Evolutionary conservation across 805 yeast genomes (phyloP).

Genomic region (Candida insectalens): DNA sequence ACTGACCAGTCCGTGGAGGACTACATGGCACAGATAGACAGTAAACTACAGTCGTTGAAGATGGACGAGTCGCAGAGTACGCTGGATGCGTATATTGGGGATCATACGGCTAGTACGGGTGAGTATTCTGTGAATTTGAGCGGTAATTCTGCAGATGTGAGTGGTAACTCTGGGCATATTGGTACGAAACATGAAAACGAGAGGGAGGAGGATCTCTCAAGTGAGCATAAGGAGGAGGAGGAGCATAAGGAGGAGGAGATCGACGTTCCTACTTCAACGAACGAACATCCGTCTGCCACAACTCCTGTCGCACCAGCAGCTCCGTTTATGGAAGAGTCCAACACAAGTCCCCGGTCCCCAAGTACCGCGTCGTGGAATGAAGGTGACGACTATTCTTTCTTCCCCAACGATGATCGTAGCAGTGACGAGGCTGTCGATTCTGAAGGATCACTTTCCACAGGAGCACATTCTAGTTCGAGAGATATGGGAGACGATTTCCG

Average conservation of each 20-base stretch:
- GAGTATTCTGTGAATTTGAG: no score
- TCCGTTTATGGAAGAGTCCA: not conserved
- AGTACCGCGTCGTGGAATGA: conserved; percentile 3
- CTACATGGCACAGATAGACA: not conserved
- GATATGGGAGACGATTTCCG: conserved; percentile 11
- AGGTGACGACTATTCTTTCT: conserved; percentile 14
- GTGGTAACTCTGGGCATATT: no score
- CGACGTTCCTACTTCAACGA: no score
- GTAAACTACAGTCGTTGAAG: not conserved
- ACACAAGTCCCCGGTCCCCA: not conserved
- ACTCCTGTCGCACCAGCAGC: not conserved
- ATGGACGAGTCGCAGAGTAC: conserved; percentile 1
- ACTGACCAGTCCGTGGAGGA: not conserved
- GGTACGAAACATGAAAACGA: no score
- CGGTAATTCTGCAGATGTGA: no score
- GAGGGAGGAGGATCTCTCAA: no score
- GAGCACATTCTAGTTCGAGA: conserved; percentile 4
- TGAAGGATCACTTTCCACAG: conserved; percentile 17
- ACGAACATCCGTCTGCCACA: no score
- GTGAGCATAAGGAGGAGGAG: no score
- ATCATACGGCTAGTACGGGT: no score
- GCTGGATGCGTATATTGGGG: no score
- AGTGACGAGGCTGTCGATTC: conserved; percentile 9
- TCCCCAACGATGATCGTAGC: conserved; percentile 14
- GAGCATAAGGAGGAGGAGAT: no score